phyloP scores from a whole-genome alignment of 768 basidiomycete species.

The Botryobasidium botryosum region DNA sequence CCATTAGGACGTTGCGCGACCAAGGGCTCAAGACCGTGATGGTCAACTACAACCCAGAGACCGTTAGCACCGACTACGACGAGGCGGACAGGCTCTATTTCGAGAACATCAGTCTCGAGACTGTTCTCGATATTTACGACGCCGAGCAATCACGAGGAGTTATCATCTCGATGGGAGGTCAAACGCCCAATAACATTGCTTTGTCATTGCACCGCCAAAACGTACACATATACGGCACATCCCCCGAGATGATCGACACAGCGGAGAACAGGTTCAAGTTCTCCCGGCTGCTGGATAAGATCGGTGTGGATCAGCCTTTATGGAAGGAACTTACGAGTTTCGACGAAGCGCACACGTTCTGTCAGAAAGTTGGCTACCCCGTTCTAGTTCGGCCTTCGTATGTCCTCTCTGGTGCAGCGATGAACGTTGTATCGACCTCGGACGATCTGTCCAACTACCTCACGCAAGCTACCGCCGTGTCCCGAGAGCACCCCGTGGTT shows the following conservation, averaged over 20 bases:
- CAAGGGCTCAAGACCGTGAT: conserved; percentile 89
- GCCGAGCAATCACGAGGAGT: conserved; percentile 75
- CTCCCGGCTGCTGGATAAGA: conserved; percentile 91
- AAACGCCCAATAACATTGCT: conserved; percentile 97
- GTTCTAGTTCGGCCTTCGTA: conserved; percentile 96
- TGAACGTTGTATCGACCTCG: conserved; percentile 94
- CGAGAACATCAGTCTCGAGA: conserved; percentile 94
- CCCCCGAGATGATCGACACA: conserved; percentile 98
- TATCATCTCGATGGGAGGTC: conserved; percentile 95
- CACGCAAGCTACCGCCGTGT: conserved; percentile 89
- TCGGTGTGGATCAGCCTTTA: conserved; percentile 92
- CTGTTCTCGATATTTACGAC: conserved; percentile 94
- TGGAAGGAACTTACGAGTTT: conserved; percentile 96
- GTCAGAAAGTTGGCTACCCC: conserved; percentile 83
- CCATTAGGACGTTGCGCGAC: conserved; percentile 90
- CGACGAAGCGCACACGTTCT: conserved; percentile 76
- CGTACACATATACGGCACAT: conserved; percentile 96
- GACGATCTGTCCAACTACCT: conserved; percentile 87
- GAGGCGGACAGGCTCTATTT: conserved; percentile 97
- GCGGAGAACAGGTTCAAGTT: conserved; percentile 99
- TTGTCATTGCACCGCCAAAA: conserved; percentile 91
- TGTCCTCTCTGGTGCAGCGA: conserved; percentile 97
- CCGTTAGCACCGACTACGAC: conserved; percentile 97
- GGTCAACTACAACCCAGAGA: conserved; percentile 99
- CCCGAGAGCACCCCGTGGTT: conserved; percentile 90